Evolutionary conservation across 148 eudicot species (phyloP), one percentile per base, ranked within the genome.

Genomic region (Silene latifolia): DNA sequence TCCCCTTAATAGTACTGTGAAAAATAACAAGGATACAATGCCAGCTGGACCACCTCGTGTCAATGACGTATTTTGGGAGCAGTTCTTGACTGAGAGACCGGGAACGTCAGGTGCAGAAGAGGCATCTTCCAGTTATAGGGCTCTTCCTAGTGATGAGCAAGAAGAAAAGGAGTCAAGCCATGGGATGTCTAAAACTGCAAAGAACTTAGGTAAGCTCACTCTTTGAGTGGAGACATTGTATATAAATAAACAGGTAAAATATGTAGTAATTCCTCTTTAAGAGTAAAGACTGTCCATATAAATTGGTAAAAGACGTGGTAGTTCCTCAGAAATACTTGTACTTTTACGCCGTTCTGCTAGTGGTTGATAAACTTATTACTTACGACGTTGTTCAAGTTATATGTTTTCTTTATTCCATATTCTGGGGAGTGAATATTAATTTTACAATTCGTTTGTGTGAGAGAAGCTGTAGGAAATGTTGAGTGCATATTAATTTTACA

Each of bases 51-150:
- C 74, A 73, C 81, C 75, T 58, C 87, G 85, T 59, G 95, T 85
- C 29, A 93, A 93, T 85, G 98, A 93, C 81, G 73, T 82, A 7
- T 93, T 93, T 77, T 93, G 98, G 98, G 98, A 93, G 78, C 98
- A 93, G 81, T 93, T 93, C 72, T 83, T 93, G 25, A 91, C 97
- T 10, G 98, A 93, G 80, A 88, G 88, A 78, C 98, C 98, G 6
- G 98, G 98, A 17, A 72, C 87, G 42, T 78, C 89, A 8, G 97
- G 89, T 54, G 82, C 81, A 67, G 98, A 91, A 83, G 95, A 89
- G 83, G 91, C 98, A 8, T 87, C 86, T 69, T 91, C 97, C 62
- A 69, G 72, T 79, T 82, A 81, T 51, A 69, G 86, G 72, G 88
- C 80, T 69, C 82, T 74, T 61, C 68, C 84, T 19, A 66, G 24